Evolutionary conservation across 2,329 filamentous ascomycete species (phyloP), one percentile per base, ranked within the genome.

Genomic region (Exophiala oligosperma): DNA sequence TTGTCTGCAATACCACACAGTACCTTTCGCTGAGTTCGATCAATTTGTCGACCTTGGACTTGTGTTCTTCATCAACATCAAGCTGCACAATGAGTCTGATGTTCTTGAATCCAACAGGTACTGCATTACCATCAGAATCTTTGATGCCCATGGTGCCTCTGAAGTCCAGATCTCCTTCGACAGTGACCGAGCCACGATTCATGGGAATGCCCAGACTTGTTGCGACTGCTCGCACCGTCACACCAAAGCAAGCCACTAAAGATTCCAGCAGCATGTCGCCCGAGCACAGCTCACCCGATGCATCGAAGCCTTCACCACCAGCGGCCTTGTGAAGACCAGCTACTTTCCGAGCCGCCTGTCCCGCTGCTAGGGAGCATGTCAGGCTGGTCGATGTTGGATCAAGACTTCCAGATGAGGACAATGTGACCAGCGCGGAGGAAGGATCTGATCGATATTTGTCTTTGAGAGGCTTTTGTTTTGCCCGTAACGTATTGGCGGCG

Each of bases 231-330:
- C 79, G 79, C 26, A 81, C 69, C n/a, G 78, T 80, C 2, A 80
- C 78, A 24, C 78, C 78, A 1, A 78, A 75, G 66, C 78, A 80
- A 3, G 78, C 78, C 3, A 81, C 78, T 1, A 80, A 71, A 0
- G 77, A 77, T 56, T 80, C 78, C 11, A 80, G 73, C 11, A 81
- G 70, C 77, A 80, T 78, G 63, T 80, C 77, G 11, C 78, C 78
- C 0, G 73, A 76, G 70, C 78, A 81, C 1, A 80, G 71, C 61
- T 80, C 77, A 55, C 78, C 77, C 1, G 74, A 77, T 3, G 57
- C 61, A 52, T 66, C 64, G 50, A 81, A 73, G 14, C 71, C 74
- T n/a, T 73, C 71, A 40, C 78, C 78, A 38, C 78, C 78, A 2
- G 78, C 78, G 62, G 74, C 75, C 44, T 73, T 75, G 63, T 81